These are phyloP conservation scores for Tillandsia leiboldiana DNA, from an alignment of 176 grass and related monocot genomes.

Conservation along the genomic window DNA sequence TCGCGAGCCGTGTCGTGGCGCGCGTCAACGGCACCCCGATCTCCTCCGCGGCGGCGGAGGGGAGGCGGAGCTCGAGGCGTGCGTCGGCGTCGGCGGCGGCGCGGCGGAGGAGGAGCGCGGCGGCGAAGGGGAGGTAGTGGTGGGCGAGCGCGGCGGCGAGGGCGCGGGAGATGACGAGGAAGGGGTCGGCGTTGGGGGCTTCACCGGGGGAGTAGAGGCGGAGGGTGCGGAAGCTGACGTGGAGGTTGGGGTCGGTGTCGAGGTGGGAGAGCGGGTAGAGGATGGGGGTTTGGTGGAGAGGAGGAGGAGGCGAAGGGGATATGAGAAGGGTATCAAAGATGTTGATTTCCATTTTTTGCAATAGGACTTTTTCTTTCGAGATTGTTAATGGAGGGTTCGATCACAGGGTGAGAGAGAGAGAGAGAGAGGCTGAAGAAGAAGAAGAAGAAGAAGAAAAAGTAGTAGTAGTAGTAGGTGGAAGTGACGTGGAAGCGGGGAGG, in stretches of 20 bases:
- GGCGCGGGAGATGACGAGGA: slow-evolving; percentile 27
- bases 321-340: slow-evolving; percentile 35
- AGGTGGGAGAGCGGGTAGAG: slow-evolving; percentile 42
- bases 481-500: not conserved
- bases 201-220: slow-evolving; percentile 33
- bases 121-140: slow-evolving; percentile 37
- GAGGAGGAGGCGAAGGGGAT: slow-evolving; percentile 3
- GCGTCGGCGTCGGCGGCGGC: slow-evolving; percentile 13
- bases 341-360: not conserved
- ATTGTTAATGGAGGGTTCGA: not conserved
- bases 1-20: not conserved
- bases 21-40: slow-evolving; percentile 1
- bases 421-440: too few species aligned
- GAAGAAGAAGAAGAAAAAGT: too few species aligned
- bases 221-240: slow-evolving; percentile 53
- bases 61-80: slow-evolving; percentile 11
- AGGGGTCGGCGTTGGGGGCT: slow-evolving; percentile 14
- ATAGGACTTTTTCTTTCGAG: not conserved
- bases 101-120: slow-evolving; percentile 12
- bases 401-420: not conserved
- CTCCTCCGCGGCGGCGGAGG: not conserved
- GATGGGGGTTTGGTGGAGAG: not conserved
- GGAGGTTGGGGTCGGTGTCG: slow-evolving; percentile 59
- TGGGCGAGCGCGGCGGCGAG: slow-evolving; percentile 31
- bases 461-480: too few species aligned